Base-by-base conservation (phyloP, 306 rosid genomes). In the Castanea crenata region DNA sequence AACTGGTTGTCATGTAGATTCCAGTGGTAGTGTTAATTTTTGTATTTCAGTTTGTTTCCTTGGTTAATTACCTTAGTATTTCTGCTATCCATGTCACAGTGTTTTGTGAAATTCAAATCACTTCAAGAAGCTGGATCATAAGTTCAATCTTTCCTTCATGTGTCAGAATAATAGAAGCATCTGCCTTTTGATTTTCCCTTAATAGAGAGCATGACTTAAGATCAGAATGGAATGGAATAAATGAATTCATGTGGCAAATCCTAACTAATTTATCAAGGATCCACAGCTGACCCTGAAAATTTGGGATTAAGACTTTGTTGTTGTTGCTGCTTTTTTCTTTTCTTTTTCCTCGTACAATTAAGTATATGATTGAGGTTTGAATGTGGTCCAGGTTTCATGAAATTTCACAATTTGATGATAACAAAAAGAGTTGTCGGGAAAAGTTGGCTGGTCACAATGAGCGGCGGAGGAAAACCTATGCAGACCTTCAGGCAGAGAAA, bases 371-470 rank as follows among this genome's bases (percentile, higher is more conserved):
- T 35, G 21, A 27, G 69, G 76, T n/a, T 23, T 71, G 16, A 55
- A 54, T 25, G 71, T 3, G 21, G n/a, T 58, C 23, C 80, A 83
- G 83, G 70, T 83, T 83, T 74, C 86, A 83, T 69, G 80, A 78
- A 46, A 41, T 74, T 58, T 61, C 80, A 51, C 0, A 74, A 73
- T 83, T 83, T 15, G 83, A 83, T 69, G 77, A 61, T 20, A 35
- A 1, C 74, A 83, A 78, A 78, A 78, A 79, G 51, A 83, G 86
- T 71, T 83, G 83, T 27, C 71, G 86, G 63, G 73, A 52, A 69
- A 83, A 68, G 56, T 54, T 83, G 68, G 77, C 83, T 1, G 76
- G 63, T 19, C 86, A 74, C 38, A 83, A 83, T 62, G 44, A 83
- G 41, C 83, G 77, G n/a, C 44, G 83, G 56, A 74, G 80, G 41